Conservation (phyloP, 2,329 filamentous ascomycete species). For the Trichophyton mentagrophytes region DNA sequence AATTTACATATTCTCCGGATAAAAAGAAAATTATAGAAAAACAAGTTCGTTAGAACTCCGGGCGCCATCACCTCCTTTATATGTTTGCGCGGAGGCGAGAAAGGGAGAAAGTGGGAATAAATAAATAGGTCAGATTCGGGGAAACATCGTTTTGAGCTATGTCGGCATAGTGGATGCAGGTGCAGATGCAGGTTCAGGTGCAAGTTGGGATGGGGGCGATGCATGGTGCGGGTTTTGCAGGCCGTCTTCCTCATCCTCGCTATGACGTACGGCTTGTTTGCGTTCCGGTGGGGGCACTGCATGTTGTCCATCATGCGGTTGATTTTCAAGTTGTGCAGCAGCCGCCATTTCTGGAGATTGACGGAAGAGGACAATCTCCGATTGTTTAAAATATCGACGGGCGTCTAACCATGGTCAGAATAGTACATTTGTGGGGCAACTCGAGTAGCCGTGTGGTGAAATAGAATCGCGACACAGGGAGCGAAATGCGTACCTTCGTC, state of each 20-base stretch:
- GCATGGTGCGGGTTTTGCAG: background rate
- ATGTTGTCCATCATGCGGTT: constrained; percentile 2
- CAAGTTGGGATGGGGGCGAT: background rate
- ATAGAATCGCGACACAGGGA: too few relatives aligned
- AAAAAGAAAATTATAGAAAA: background rate
- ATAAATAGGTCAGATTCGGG: background rate
- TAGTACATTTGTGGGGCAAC: background rate
- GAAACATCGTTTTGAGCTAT: background rate
- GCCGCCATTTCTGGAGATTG: constrained; percentile 40
- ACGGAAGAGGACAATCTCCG: constrained; percentile 90
- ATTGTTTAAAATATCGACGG: constrained; percentile 96
- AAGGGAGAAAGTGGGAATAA: background rate
- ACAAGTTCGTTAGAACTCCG: background rate
- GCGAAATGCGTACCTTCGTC: constrained; percentile 60
- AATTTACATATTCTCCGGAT: background rate
- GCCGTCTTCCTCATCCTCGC: background rate
- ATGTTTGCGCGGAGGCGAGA: background rate
- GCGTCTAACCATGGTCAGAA: constrained; percentile 52
- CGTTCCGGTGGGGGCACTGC: background rate
- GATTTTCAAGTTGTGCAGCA: background rate
- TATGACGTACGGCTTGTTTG: background rate
- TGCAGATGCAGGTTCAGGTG: background rate
- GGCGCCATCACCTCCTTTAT: background rate
- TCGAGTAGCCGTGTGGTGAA: background rate
- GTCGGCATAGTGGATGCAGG: background rate